A percentile compares a stretch with the other conserved stretches of the same genome.
These are phyloP conservation scores for Penicillium lividum DNA, from an alignment of 495 filamentous ascomycete species.

Conservation along the genomic window DNA sequence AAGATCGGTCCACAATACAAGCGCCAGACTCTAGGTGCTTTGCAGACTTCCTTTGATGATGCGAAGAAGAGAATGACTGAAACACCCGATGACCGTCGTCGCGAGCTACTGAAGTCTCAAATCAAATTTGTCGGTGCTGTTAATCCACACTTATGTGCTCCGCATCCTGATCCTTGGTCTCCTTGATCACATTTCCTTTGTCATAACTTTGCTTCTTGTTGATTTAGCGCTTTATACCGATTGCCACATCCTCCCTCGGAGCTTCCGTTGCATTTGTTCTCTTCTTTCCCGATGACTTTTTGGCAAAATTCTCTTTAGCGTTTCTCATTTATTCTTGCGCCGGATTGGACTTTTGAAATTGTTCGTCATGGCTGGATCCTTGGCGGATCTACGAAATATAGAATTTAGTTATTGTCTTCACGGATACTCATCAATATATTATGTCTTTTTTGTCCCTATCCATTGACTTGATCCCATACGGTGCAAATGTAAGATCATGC, in stretches of 20 bases:
- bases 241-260: not conserved
- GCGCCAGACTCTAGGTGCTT: conserved; percentile 1
- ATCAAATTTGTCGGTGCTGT: conserved; percentile 47
- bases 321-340: not conserved
- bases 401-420: not conserved
- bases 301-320: not conserved
- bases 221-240: conserved; percentile 6
- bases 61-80: conserved; percentile 29
- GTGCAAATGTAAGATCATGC: no score
- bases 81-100: conserved; percentile 29
- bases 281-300: not conserved
- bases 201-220: not conserved
- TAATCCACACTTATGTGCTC: conserved; percentile 35
- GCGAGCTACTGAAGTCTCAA: conserved; percentile 43
- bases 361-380: not conserved
- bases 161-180: conserved; percentile 35
- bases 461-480: not conserved
- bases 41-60: conserved; percentile 26
- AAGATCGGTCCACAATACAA: not conserved
- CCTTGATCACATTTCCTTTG: not conserved
- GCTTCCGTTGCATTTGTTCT: not conserved
- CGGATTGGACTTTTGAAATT: not conserved
- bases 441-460: not conserved
- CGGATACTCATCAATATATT: not conserved
- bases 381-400: not conserved